Conservation (phyloP, 2,329 filamentous ascomycete species). For the Sarocladium strictum region DNA sequence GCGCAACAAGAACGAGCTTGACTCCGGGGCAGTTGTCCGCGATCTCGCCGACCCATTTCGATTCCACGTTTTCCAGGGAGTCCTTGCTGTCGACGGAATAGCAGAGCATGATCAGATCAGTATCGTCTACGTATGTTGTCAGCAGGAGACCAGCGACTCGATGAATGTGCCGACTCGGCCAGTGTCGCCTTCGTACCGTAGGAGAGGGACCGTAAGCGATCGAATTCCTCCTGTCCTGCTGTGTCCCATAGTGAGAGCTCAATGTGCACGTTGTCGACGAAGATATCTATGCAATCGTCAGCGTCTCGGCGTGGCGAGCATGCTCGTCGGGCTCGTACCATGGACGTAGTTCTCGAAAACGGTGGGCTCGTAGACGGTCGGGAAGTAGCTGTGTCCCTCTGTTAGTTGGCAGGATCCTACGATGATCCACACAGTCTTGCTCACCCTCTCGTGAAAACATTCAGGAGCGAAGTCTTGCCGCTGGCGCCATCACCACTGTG, state of each 20-base stretch:
- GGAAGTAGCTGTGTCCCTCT: conserved; percentile 69
- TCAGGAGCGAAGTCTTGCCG: conserved; percentile 93
- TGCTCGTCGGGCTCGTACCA: conserved; percentile 48
- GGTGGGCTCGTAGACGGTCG: conserved; percentile 95
- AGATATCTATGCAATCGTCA: conserved; percentile 64
- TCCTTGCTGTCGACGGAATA: conserved; percentile 96
- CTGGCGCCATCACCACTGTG: conserved; percentile 87
- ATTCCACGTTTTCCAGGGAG: conserved; percentile 96
- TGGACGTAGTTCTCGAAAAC: conserved; percentile 99
- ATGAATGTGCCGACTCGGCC: neutral
- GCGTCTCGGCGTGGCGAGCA: neutral
- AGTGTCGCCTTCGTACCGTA: conserved; percentile 56
- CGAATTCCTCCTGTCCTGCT: conserved; percentile 97
- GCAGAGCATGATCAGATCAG: conserved; percentile 97
- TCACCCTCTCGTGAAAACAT: conserved; percentile 97
- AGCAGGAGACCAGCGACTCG: neutral
- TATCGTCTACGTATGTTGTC: conserved; percentile 61
- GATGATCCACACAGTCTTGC: conserved; percentile 19
- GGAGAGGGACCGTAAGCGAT: conserved; percentile 87
- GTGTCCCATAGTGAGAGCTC: conserved; percentile 98
- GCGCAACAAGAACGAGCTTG: conserved; percentile 87
- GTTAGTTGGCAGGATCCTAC: conserved; percentile 12
- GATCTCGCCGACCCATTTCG: conserved; percentile 97
- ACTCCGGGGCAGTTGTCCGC: conserved; percentile 95
- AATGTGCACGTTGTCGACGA: conserved; percentile 94